Base-by-base conservation (phyloP, 768 basidiomycete species). In the Leccinum barrowsii region DNA sequence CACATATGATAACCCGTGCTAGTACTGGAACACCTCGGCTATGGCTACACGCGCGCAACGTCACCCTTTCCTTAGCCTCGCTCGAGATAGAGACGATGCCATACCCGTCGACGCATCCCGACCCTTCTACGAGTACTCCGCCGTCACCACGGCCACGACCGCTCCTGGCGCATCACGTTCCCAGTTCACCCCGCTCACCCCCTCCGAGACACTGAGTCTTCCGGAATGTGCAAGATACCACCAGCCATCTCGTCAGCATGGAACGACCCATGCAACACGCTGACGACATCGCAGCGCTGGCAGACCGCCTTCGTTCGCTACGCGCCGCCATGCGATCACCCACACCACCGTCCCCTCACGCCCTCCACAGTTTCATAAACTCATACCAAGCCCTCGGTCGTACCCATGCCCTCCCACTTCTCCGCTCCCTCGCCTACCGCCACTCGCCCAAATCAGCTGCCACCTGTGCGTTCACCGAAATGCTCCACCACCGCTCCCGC, bases 71-170 rank as follows among this genome's bases (percentile, higher is more conserved):
- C 24, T 26, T 26, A 0, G 66, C 74, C 17, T 73, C 76, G 62
- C 65, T 68, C 44, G 72, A 77, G 24, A 61, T 79, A 4, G 66
- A 63, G 50, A 62, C 70, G 1, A 67, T 73, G 60, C 74, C 73
- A n/a, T 74, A 76, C 50, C 75, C 77, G 1, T 58, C 56, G 1
- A 35, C 62, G 12, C 59, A 63, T 4, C 73, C 71, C 17, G 74
- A 78, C 55, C 0, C 58, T 0, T 65, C 76, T 40, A 62, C 0
- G 76, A 78, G 52, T 76, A 79, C 57, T 56, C 59, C 19, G 54
- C 63, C 46, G 34, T 63, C 47, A 62, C 62, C 50, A 40, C 61
- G 3, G 60, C 63, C 51, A 35, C 28, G 28, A 28, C 28, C 8
- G 11, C 61, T 2, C 34, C n/a, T 1, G 22, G 32, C 37, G 1